These are phyloP conservation scores for Paramecium sexaurelia DNA, from an alignment of 73 alveolate species.

Conservation along the genomic window DNA sequence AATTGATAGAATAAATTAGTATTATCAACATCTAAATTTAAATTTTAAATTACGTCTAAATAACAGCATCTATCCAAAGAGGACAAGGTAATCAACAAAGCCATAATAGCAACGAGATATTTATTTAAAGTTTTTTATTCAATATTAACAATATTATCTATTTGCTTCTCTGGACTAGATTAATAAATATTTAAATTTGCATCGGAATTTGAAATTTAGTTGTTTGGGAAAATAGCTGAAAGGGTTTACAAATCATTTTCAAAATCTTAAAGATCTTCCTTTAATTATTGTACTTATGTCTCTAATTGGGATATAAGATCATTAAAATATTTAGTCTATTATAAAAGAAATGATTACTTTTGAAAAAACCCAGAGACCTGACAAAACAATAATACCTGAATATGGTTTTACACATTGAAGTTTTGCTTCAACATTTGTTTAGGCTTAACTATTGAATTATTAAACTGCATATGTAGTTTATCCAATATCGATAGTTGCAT, in stretches of 20 bases:
- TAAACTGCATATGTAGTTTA: neutral
- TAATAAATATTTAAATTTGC: neutral
- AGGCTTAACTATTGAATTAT: neutral
- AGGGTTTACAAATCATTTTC: neutral
- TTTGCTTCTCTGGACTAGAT: neutral
- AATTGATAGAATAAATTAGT: neutral
- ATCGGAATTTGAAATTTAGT: neutral
- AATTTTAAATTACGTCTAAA: neutral
- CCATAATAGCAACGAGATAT: neutral
- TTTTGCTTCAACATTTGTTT: neutral
- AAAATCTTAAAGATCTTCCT: neutral
- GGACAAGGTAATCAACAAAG: neutral
- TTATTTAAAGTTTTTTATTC: neutral
- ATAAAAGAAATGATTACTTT: neutral
- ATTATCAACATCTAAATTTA: neutral
- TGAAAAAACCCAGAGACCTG: neutral
- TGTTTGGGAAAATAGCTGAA: neutral
- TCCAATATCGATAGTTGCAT: neutral
- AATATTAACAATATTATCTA: neutral
- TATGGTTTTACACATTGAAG: neutral
- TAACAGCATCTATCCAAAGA: neutral
- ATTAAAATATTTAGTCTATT: neutral
- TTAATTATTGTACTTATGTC: neutral
- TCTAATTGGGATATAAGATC: neutral
- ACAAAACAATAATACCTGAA: neutral